Percentiles rank a stretch among this genome's conserved stretches.
Conservation (phyloP, 169 alveolate species). For the Plasmodium yoelii region DNA sequence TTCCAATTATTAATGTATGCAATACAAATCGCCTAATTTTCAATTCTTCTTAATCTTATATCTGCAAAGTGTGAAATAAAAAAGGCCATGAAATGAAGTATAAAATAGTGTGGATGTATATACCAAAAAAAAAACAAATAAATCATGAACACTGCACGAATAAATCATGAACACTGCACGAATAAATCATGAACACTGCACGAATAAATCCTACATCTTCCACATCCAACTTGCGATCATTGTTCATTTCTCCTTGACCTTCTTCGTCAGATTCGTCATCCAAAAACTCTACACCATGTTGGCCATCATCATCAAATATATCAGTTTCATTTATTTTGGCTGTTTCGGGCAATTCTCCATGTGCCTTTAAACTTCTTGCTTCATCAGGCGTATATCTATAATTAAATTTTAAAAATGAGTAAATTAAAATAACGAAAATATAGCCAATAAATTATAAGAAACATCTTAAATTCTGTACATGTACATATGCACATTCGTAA, state of each 20-base stretch:
- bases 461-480: not conserved
- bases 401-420: not conserved
- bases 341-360: slow-evolving; percentile 98
- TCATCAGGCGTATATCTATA: slow-evolving; percentile 95
- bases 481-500: not conserved
- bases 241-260: slow-evolving; percentile 63
- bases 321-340: slow-evolving; percentile 95
- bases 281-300: slow-evolving; percentile 90
- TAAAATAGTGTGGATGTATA: not conserved
- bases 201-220: slow-evolving; percentile 66
- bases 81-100: not conserved
- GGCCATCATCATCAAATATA: slow-evolving; percentile 92
- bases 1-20: not conserved
- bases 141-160: no score
- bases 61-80: slow-evolving; percentile 6
- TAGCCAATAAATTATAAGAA: not conserved
- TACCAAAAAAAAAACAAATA: not conserved
- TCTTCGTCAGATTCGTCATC: slow-evolving; percentile 87
- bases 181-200: no score
- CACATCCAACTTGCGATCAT: slow-evolving; percentile 38
- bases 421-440: slow-evolving; percentile 8
- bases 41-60: not conserved
- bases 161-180: no score
- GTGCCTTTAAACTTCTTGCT: slow-evolving; percentile 95
- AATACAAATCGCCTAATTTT: not conserved